These are phyloP conservation scores for Panellus pusillus DNA, from an alignment of 768 basidiomycete species.

Conservation along the genomic window DNA sequence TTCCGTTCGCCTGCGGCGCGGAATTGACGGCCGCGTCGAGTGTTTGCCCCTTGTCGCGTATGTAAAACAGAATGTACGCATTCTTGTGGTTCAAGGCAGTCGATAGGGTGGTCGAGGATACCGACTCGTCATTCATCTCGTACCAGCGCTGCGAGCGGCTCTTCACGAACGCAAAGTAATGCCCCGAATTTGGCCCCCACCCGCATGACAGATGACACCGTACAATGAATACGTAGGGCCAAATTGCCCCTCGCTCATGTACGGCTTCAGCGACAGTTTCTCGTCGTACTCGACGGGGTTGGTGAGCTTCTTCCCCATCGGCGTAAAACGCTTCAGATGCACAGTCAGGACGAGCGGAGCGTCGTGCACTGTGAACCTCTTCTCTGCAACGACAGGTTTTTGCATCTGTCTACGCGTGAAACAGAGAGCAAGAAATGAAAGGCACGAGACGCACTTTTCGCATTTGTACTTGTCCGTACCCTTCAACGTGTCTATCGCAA, in stretches of 20 bases:
- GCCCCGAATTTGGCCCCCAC: constrained; percentile 90
- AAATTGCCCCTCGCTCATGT: constrained; percentile 81
- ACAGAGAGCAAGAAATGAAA: background rate
- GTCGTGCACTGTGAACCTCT: constrained; percentile 84
- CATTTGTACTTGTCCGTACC: constrained; percentile 98
- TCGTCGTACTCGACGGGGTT: constrained; percentile 80
- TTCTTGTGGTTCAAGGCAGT: constrained; percentile 66
- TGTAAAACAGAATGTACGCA: constrained; percentile 94
- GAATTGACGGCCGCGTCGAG: constrained; percentile 62
- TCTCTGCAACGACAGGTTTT: constrained; percentile 88
- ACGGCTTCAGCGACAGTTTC: constrained; percentile 64
- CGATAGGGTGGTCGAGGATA: constrained; percentile 40
- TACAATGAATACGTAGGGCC: constrained; percentile 85
- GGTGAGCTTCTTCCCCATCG: constrained; percentile 83
- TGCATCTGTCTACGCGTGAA: constrained; percentile 61
- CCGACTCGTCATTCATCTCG: constrained; percentile 92
- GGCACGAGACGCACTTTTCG: constrained; percentile 73
- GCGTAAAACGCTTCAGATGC: constrained; percentile 94
- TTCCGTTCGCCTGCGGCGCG: constrained; percentile 33
- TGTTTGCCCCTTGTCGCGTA: constrained; percentile 74
- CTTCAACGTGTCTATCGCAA: constrained; percentile 76
- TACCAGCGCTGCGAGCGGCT: constrained; percentile 72
- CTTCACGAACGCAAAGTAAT: constrained; percentile 89
- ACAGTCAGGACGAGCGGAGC: constrained; percentile 88
- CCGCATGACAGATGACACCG: constrained; percentile 91